These are phyloP conservation scores for Teratosphaeria gauchensis DNA, from an alignment of 2,329 filamentous ascomycete genomes.

Conservation along the genomic window DNA sequence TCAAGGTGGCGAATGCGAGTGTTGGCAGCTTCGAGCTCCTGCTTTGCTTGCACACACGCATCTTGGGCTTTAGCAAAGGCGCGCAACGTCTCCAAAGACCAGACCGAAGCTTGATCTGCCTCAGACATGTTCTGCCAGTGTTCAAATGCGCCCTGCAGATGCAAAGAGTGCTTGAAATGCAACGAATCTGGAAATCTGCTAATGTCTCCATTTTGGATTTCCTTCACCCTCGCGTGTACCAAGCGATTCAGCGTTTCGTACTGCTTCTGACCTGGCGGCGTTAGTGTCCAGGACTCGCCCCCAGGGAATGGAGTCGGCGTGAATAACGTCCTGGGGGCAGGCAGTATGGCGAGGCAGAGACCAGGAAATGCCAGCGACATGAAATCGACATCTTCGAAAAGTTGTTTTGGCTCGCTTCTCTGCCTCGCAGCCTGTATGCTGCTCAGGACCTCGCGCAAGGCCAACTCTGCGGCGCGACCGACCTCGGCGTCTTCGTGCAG, in stretches of 20 bases:
- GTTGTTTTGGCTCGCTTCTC: conserved; percentile 24
- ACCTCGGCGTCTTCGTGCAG: conserved; percentile 60
- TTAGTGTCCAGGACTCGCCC: conserved; percentile 69
- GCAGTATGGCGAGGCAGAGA: conserved; percentile 70
- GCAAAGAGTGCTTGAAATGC: conserved; percentile 60
- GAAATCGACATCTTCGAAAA: conserved; percentile 68
- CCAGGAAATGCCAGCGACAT: conserved; percentile 77
- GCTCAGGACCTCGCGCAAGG: conserved; percentile 70
- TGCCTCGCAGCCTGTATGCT: conserved; percentile 78
- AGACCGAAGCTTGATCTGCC: conserved; percentile 33
- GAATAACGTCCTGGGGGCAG: conserved; percentile 72
- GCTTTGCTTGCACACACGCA: conserved; percentile 26
- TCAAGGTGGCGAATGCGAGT: conserved; percentile 34
- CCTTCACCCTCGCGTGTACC: conserved; percentile 22
- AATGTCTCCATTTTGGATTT: conserved; percentile 16
- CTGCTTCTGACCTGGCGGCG: conserved; percentile 64
- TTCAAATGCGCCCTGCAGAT: conserved; percentile 66
- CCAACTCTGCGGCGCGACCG: conserved; percentile 74
- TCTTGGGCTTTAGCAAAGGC: conserved; percentile 35
- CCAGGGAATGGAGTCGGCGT: conserved; percentile 71
- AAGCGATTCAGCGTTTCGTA: conserved; percentile 51
- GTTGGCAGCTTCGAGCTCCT: conserved; percentile 30
- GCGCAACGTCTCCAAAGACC: conserved; percentile 39
- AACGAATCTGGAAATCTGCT: conserved; percentile 42
- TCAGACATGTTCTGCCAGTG: conserved; percentile 62